Conservation (phyloP, 1,284 basidiomycete species). For the Naganishia sp. region DNA sequence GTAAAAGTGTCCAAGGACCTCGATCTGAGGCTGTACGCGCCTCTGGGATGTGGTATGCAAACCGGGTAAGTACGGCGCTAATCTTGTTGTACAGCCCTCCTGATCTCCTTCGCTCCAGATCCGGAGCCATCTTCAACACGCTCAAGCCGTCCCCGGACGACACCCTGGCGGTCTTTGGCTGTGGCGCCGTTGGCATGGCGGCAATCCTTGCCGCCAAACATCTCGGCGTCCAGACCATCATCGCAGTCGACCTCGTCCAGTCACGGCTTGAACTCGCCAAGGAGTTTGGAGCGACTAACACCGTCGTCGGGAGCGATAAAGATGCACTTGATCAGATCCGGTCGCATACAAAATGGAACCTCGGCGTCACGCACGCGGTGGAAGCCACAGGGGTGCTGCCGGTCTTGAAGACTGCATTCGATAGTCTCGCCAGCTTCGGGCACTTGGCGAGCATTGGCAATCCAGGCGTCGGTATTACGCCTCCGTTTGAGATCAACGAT, state of each 20-base stretch:
- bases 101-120: background rate
- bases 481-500: slow-evolving; percentile 28
- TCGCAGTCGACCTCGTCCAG: slow-evolving; percentile 25
- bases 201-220: slow-evolving; percentile 20
- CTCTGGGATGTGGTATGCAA: slow-evolving; percentile 28
- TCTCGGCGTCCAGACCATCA: slow-evolving; percentile 24
- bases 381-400: slow-evolving; percentile 25
- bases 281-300: slow-evolving; percentile 19
- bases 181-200: slow-evolving; percentile 30
- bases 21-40: slow-evolving; percentile 25
- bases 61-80: slow-evolving; percentile 9
- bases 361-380: slow-evolving; percentile 27
- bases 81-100: background rate
- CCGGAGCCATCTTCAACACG: slow-evolving; percentile 24
- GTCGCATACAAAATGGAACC: slow-evolving; percentile 13
- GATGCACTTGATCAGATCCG: slow-evolving; percentile 21
- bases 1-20: slow-evolving; percentile 26
- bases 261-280: slow-evolving; percentile 21
- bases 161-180: slow-evolving; percentile 27
- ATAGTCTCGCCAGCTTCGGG: slow-evolving; percentile 23
- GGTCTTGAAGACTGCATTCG: slow-evolving; percentile 26
- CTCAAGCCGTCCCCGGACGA: slow-evolving; percentile 13
- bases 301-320: slow-evolving; percentile 14
- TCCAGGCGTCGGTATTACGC: slow-evolving; percentile 14
- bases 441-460: slow-evolving; percentile 22